These are phyloP conservation scores for Porphyrellus cyaneotinctus DNA, from an alignment of 768 basidiomycete genomes.

Conservation along the genomic window DNA sequence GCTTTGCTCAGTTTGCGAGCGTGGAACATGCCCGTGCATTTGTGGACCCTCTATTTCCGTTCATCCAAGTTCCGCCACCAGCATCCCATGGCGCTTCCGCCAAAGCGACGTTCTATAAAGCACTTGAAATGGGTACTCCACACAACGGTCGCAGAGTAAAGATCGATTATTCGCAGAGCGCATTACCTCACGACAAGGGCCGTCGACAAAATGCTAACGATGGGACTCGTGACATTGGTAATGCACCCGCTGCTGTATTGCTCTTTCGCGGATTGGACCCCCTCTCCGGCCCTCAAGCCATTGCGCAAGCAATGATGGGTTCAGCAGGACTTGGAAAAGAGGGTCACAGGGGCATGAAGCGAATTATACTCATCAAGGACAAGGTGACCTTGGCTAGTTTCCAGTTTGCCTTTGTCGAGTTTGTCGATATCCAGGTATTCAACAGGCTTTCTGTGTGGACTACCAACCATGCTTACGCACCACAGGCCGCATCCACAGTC, in stretches of 20 bases:
- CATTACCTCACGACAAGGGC: slow-evolving; percentile 64
- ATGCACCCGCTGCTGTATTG: slow-evolving; percentile 74
- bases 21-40: slow-evolving; percentile 87
- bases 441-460: background rate
- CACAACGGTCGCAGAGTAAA: slow-evolving; percentile 85
- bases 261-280: slow-evolving; percentile 90
- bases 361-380: slow-evolving; percentile 88
- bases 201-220: slow-evolving; percentile 76
- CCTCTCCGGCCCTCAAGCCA: slow-evolving; percentile 82
- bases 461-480: slow-evolving; percentile 8
- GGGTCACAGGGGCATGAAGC: slow-evolving; percentile 81
- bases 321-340: slow-evolving; percentile 76
- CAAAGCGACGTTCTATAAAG: slow-evolving; percentile 65
- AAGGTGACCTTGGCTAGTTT: slow-evolving; percentile 82
- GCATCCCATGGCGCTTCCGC: slow-evolving; percentile 84
- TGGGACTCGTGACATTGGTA: slow-evolving; percentile 94
- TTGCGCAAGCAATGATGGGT: slow-evolving; percentile 75
- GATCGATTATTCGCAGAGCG: slow-evolving; percentile 92
- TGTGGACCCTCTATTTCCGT: slow-evolving; percentile 86
- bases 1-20: slow-evolving; percentile 90
- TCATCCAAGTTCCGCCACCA: slow-evolving; percentile 88
- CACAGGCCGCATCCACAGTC: slow-evolving; percentile 75
- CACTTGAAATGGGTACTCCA: slow-evolving; percentile 63
- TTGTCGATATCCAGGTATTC: slow-evolving; percentile 74
- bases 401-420: slow-evolving; percentile 94